Percentiles rank a stretch among this genome's conserved stretches.
Evolutionary conservation across 2,329 filamentous ascomycete species (phyloP).

Genomic region (Penicillium sp.): DNA sequence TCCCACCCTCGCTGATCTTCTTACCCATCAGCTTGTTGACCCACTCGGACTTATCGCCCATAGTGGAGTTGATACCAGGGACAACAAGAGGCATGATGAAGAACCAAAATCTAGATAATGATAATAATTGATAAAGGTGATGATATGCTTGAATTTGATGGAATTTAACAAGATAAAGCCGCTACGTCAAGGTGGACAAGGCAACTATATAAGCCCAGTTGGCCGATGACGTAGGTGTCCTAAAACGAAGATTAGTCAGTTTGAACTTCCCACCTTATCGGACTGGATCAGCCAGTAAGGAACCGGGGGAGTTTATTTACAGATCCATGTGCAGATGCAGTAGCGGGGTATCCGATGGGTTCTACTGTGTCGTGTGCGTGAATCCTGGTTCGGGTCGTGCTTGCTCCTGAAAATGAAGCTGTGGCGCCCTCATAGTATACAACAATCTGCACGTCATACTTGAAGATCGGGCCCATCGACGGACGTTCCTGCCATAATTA

Average conservation of each 20-base stretch:
- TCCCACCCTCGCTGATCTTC: constrained; percentile 45
- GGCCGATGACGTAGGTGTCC: constrained; percentile 13
- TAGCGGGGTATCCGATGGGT: not conserved
- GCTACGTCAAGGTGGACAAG: constrained; percentile 2
- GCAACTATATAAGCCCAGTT: constrained; percentile 9
- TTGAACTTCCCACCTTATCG: not conserved
- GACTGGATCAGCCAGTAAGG: not conserved
- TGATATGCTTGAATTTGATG: not conserved
- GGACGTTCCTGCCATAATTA: not conserved
- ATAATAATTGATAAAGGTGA: not conserved
- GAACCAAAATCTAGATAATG: not conserved
- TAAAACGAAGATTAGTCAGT: constrained; percentile 11
- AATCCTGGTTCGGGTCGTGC: not conserved
- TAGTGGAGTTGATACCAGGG: constrained; percentile 45
- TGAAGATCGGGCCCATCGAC: not conserved
- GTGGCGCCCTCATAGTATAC: not conserved
- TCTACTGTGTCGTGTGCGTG: not conserved
- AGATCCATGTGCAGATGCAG: not conserved
- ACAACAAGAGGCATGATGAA: constrained; percentile 53
- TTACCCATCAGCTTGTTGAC: constrained; percentile 52
- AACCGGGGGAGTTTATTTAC: not conserved
- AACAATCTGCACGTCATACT: not conserved
- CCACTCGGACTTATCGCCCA: constrained; percentile 47
- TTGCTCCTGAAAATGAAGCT: not conserved
- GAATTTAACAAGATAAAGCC: not conserved